Conservation (phyloP, 306 rosid genomes). For the Sindora glabra region DNA sequence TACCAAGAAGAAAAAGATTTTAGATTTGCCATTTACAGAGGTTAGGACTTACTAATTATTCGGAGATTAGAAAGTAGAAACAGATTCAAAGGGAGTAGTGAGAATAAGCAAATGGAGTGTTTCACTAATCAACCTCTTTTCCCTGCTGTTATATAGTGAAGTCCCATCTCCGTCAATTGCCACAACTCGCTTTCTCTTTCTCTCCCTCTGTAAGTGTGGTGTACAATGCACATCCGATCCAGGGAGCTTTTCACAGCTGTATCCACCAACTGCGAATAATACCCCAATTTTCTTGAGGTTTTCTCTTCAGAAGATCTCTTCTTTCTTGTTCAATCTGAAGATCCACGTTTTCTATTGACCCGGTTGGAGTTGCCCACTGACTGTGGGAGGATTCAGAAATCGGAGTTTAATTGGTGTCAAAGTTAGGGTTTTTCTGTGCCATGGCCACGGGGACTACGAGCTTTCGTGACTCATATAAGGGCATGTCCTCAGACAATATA, state of each 20-base stretch:
- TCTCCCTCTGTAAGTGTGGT: conserved; percentile 3
- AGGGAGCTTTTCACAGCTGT: conserved; percentile 27
- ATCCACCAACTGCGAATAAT: conserved; percentile 7
- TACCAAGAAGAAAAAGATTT: no score
- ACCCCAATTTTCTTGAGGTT: background rate
- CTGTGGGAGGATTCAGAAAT: background rate
- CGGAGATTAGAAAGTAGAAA: no score
- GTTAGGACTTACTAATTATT: no score
- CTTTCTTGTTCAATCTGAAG: background rate
- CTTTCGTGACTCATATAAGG: conserved; percentile 55
- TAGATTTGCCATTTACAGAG: no score
- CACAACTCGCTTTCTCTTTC: background rate
- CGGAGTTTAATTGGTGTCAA: background rate
- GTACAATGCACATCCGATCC: conserved; percentile 23
- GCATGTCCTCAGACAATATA: conserved; percentile 75
- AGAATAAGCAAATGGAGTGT: no score
- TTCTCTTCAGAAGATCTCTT: background rate
- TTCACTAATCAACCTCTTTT: conserved; percentile 18
- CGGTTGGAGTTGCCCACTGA: background rate
- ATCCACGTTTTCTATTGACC: background rate
- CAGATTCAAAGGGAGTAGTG: no score
- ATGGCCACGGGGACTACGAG: conserved; percentile 33
- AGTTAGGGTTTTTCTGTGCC: conserved; percentile 29
- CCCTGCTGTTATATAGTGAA: background rate
- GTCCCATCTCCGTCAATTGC: background rate